These are phyloP conservation scores for Suillus luteus DNA, from an alignment of 768 basidiomycete species.

Conservation along the genomic window DNA sequence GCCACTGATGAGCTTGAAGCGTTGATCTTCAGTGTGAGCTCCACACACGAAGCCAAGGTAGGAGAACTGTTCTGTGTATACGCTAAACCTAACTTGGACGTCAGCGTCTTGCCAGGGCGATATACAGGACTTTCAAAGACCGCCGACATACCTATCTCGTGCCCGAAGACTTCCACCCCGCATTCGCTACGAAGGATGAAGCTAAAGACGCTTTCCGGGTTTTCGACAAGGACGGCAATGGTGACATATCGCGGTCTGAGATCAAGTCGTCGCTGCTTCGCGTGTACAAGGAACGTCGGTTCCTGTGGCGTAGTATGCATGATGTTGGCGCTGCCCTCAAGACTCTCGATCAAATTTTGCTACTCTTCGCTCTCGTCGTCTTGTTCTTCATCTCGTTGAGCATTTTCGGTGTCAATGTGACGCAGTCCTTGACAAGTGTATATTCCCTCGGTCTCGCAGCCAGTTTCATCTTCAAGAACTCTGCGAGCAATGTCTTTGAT, in stretches of 20 bases:
- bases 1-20: constrained; percentile 43
- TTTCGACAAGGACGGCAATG: constrained; percentile 76
- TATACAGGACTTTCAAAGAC: constrained; percentile 61
- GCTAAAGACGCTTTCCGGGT: constrained; percentile 72
- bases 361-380: constrained; percentile 62
- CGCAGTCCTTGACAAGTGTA: constrained; percentile 66
- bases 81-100: constrained; percentile 5
- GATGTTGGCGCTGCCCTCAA: constrained; percentile 70
- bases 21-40: constrained; percentile 55
- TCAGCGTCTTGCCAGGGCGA: constrained; percentile 66
- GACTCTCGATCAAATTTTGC: constrained; percentile 63
- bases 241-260: constrained; percentile 75
- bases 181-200: constrained; percentile 55
- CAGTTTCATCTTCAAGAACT: constrained; percentile 79
- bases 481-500: constrained; percentile 74
- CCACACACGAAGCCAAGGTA: constrained; percentile 69
- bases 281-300: constrained; percentile 78
- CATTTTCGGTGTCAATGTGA: constrained; percentile 68
- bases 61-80: not conserved
- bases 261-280: constrained; percentile 68
- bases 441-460: constrained; percentile 73
- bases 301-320: constrained; percentile 73
- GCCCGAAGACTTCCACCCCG: constrained; percentile 70
- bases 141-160: constrained; percentile 60
- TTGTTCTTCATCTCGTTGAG: constrained; percentile 75